Conservation (phyloP, 2,329 filamentous ascomycete genomes). For the Nigrospora osmanthi region DNA sequence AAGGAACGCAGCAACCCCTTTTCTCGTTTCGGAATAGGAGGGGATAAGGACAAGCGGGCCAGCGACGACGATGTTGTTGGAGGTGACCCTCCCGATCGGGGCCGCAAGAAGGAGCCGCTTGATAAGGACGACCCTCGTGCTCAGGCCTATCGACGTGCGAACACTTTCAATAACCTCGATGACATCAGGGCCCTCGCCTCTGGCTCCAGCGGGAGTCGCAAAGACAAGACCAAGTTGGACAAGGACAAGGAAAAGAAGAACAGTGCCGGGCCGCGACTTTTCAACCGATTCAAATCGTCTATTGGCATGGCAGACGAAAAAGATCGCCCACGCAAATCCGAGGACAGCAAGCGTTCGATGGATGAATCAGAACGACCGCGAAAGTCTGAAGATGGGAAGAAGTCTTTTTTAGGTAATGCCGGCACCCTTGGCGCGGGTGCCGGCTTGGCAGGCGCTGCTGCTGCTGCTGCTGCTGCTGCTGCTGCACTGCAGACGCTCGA, state of each 20-base stretch:
- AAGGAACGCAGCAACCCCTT: too few species aligned
- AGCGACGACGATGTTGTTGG: slow-evolving; percentile 24
- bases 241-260: slow-evolving; percentile 28
- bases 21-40: slow-evolving; percentile 5
- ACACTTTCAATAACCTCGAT: slow-evolving; percentile 34
- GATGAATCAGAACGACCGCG: slow-evolving; percentile 20
- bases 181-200: slow-evolving; percentile 38
- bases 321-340: slow-evolving; percentile 17
- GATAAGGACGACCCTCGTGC: slow-evolving; percentile 2
- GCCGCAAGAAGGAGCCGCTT: slow-evolving; percentile 22
- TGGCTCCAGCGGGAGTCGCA: slow-evolving; percentile 24
- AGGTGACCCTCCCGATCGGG: slow-evolving; percentile 30
- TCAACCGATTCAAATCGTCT: slow-evolving; percentile 38
- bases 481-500: slow-evolving; percentile 29
- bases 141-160: too few species aligned
- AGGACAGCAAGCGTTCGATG: slow-evolving; percentile 8
- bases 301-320: slow-evolving; percentile 26
- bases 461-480: slow-evolving; percentile 13
- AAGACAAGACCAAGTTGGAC: slow-evolving; percentile 15
- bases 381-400: slow-evolving; percentile 24
- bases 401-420: slow-evolving; percentile 68
- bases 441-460: slow-evolving; percentile 49
- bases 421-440: slow-evolving; percentile 62
- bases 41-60: slow-evolving; percentile 30
- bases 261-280: slow-evolving; percentile 36